Conservation (phyloP, 768 basidiomycete genomes). For the Suillus weaverae region DNA sequence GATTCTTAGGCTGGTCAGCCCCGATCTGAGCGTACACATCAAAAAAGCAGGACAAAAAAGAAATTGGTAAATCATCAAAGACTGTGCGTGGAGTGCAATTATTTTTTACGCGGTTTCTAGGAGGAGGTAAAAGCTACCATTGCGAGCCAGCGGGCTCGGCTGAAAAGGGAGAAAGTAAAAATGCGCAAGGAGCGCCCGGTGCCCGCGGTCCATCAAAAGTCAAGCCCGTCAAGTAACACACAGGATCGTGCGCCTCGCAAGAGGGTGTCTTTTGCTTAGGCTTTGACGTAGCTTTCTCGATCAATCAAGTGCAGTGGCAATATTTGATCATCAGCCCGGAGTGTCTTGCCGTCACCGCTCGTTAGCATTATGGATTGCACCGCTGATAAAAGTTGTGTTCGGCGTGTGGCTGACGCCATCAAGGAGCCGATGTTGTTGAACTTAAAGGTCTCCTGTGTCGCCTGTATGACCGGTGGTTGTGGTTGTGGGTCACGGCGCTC, state of each 20-base stretch:
- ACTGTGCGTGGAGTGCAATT: slow-evolving; percentile 10
- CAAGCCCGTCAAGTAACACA: slow-evolving; percentile 12
- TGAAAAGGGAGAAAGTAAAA: slow-evolving; percentile 41
- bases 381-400: not conserved
- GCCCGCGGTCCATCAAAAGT: slow-evolving; percentile 16
- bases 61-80: slow-evolving; percentile 38
- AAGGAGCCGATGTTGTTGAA: not conserved
- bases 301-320: not conserved
- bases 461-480: not conserved
- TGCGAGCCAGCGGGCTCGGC: slow-evolving; percentile 35
- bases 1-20: slow-evolving; percentile 28
- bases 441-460: not conserved
- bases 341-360: not conserved
- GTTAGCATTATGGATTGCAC: not conserved
- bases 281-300: slow-evolving; percentile 1
- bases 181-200: slow-evolving; percentile 25
- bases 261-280: slow-evolving; percentile 34
- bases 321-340: slow-evolving; percentile 4
- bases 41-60: slow-evolving; percentile 32
- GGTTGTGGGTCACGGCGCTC: not conserved
- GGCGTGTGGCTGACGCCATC: not conserved
- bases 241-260: slow-evolving; percentile 28
- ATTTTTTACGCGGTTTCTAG: slow-evolving; percentile 27
- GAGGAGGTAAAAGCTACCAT: slow-evolving; percentile 44
- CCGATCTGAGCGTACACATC: slow-evolving; percentile 26